Conservation (phyloP, 1,139 yeast species). For the Pichia sp. region DNA sequence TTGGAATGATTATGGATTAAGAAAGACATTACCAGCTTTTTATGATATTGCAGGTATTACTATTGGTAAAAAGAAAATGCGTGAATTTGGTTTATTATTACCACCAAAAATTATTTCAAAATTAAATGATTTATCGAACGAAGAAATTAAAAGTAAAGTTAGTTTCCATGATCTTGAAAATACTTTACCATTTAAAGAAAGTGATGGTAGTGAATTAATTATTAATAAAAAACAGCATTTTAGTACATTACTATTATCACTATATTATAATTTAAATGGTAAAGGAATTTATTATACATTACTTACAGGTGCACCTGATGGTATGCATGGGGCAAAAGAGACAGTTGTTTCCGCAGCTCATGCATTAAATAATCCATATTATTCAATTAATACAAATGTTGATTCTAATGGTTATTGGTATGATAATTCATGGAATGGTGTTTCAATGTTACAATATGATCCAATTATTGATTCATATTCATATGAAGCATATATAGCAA, state of each 20-base stretch:
- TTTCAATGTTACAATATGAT: conserved; percentile 48
- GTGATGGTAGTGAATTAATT: conserved; percentile 55
- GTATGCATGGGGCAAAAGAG: conserved; percentile 54
- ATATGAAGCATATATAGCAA: conserved; percentile 30
- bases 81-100: conserved; percentile 27
- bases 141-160: conserved; percentile 12
- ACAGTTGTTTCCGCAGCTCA: conserved; percentile 61
- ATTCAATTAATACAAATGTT: conserved; percentile 38
- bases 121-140: conserved; percentile 11
- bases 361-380: conserved; percentile 42
- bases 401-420: conserved; percentile 29
- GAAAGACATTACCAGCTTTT: conserved; percentile 53
- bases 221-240: conserved; percentile 49
- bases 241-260: conserved; percentile 45
- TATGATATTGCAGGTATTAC: conserved; percentile 45
- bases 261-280: conserved; percentile 57
- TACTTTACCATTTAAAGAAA: conserved; percentile 54
- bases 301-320: conserved; percentile 11
- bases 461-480: conserved; percentile 41
- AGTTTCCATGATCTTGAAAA: conserved; percentile 50
- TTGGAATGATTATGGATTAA: conserved; percentile 70
- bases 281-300: conserved; percentile 53
- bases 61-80: conserved; percentile 28
- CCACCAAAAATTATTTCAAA: conserved; percentile 17
- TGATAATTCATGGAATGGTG: conserved; percentile 33